Percentiles rank a stretch among this genome's conserved stretches.
Evolutionary conservation across 2,329 filamentous ascomycete genomes (phyloP).

Genomic region (Xylaria sp.): DNA sequence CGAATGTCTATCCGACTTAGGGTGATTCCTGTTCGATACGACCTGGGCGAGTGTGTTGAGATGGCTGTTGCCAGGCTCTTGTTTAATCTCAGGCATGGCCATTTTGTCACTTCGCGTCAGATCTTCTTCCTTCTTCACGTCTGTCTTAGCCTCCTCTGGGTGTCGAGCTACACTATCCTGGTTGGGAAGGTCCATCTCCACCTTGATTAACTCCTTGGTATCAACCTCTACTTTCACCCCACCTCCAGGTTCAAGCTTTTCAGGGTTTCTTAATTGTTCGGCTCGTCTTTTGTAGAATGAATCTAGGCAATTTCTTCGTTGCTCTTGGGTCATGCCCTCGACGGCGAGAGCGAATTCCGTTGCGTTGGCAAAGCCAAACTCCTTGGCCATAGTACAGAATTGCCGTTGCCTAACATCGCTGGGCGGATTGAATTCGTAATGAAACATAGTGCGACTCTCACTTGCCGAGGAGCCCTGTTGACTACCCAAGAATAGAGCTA

Average conservation of each 20-base stretch:
- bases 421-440: conserved; percentile 75
- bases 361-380: conserved; percentile 79
- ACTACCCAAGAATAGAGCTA: conserved; percentile 68
- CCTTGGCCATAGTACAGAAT: conserved; percentile 89
- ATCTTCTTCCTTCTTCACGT: conserved; percentile 23
- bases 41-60: conserved; percentile 4
- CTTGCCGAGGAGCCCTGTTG: conserved; percentile 53
- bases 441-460: conserved; percentile 41
- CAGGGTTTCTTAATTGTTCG: conserved; percentile 57
- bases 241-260: conserved; percentile 38
- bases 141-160: neutral
- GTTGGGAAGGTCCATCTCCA: conserved; percentile 12
- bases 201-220: conserved; percentile 19
- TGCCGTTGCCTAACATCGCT: conserved; percentile 79
- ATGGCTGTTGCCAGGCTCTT: conserved; percentile 18
- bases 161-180: neutral
- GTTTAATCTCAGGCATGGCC: conserved; percentile 28
- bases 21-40: conserved; percentile 29
- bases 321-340: conserved; percentile 87
- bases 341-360: conserved; percentile 91
- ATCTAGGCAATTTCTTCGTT: conserved; percentile 81
- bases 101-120: conserved; percentile 24
- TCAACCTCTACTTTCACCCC: conserved; percentile 17
- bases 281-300: conserved; percentile 79
- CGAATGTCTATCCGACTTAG: conserved; percentile 33